A percentile compares a stretch with the other conserved stretches of the same genome.
Evolutionary conservation across 148 eudicot genomes (phyloP).

Genomic region (Rhododendron griersonianum): DNA sequence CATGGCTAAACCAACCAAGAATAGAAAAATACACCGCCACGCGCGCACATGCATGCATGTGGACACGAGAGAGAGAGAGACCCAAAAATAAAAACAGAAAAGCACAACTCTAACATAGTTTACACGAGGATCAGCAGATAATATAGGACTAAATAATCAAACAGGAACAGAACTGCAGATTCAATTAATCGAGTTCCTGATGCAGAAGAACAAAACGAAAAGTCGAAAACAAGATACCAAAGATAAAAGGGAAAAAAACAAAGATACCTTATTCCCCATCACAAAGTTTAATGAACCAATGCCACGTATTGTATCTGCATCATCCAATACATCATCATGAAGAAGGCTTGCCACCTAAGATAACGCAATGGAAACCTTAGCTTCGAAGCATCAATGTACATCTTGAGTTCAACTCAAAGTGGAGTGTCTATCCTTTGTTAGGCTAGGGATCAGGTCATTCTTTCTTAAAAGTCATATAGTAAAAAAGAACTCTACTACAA

Average conservation of each 20-base stretch:
- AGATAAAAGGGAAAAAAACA: background rate
- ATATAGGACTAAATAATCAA: background rate
- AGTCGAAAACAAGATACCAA: too few relatives aligned
- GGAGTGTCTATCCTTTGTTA: background rate
- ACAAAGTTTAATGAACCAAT: slow-evolving; percentile 66
- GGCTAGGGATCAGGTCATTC: background rate
- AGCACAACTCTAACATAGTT: background rate
- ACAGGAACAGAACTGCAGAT: background rate
- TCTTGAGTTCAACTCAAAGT: background rate
- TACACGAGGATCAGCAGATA: background rate
- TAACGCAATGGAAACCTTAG: background rate
- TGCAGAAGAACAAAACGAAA: background rate
- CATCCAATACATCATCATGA: slow-evolving; percentile 48
- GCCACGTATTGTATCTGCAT: slow-evolving; percentile 95
- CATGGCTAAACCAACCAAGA: background rate
- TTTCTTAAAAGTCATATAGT: background rate
- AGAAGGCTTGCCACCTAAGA: slow-evolving; percentile 39
- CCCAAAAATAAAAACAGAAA: background rate
- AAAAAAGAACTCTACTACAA: background rate
- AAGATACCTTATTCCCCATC: slow-evolving; percentile 73
- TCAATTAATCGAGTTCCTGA: background rate
- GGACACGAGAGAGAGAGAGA: background rate
- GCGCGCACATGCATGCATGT: background rate
- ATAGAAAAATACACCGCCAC: background rate
- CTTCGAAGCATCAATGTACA: background rate